Percentiles rank a stretch among this genome's conserved stretches.
phyloP scores from a whole-genome alignment of 179 eudicot species.

The Amaranthus tricolor region DNA sequence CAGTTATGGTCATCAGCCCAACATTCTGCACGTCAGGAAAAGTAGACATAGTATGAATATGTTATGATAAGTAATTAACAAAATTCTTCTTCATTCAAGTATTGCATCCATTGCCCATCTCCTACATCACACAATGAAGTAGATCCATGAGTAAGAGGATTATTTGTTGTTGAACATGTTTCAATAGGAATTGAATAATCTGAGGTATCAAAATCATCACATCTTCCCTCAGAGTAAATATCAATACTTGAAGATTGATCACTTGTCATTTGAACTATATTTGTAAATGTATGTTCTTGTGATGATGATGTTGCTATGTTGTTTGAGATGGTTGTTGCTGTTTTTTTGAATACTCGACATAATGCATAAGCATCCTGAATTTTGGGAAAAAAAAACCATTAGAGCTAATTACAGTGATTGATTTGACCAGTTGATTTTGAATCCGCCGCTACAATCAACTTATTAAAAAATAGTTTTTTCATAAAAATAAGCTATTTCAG shows the following conservation, averaged over 20 bases:
- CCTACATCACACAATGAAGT: conserved; percentile 27
- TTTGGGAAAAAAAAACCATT: not conserved
- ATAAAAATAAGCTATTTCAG: too few relatives aligned
- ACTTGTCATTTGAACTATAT: conserved; percentile 39
- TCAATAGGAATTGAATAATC: conserved; percentile 43
- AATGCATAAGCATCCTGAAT: conserved; percentile 80
- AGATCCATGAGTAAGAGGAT: conserved; percentile 23
- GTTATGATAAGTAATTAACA: not conserved
- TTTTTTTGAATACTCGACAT: conserved; percentile 82
- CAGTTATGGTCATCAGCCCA: too few relatives aligned
- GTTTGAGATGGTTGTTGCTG: conserved; percentile 23
- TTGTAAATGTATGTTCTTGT: conserved; percentile 36
- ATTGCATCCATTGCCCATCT: conserved; percentile 80
- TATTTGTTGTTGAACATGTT: conserved; percentile 33
- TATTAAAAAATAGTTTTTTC: too few relatives aligned
- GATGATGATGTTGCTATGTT: conserved; percentile 19
- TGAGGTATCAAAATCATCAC: conserved; percentile 48
- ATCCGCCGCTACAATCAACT: too few relatives aligned
- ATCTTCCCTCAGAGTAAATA: conserved; percentile 52
- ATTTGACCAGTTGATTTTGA: too few relatives aligned
- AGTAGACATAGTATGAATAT: not conserved
- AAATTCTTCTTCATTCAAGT: conserved; percentile 67
- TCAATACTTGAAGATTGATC: conserved; percentile 56
- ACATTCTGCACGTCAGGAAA: not conserved
- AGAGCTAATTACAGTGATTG: too few relatives aligned